Percentiles rank a stretch among this genome's conserved stretches.
phyloP scores from a whole-genome alignment of 495 filamentous ascomycete genomes.

The Penicillium dipodomyicola region DNA sequence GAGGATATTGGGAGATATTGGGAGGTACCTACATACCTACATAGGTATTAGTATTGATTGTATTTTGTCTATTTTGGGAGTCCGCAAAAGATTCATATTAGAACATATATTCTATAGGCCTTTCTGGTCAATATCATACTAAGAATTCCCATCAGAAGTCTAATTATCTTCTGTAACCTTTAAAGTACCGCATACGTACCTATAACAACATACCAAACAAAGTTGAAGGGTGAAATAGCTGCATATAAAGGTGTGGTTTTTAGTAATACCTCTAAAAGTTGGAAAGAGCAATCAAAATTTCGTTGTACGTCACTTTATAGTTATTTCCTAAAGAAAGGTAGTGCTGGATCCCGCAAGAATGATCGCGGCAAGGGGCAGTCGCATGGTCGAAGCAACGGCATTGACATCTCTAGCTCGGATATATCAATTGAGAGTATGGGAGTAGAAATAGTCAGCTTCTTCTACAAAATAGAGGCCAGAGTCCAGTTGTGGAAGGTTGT shows the following conservation, averaged over 20 bases:
- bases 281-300: not conserved
- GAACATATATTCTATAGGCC: too few relatives aligned
- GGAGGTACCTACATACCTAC: not conserved
- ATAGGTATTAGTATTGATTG: not conserved
- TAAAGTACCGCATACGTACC: too few relatives aligned
- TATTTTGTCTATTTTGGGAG: too few relatives aligned
- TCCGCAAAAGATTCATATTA: not conserved
- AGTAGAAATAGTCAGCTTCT: not conserved
- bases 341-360: conserved; percentile 9
- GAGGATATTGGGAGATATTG: not conserved
- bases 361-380: not conserved
- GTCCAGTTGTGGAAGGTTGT: not conserved
- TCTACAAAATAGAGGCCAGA: not conserved
- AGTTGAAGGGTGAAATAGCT: too few relatives aligned
- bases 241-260: too few relatives aligned
- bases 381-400: too few relatives aligned
- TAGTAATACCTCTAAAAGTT: too few relatives aligned
- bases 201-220: too few relatives aligned
- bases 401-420: not conserved
- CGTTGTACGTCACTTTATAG: not conserved
- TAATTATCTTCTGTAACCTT: too few relatives aligned
- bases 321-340: not conserved
- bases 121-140: too few relatives aligned
- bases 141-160: too few relatives aligned
- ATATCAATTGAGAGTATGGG: not conserved